These are phyloP conservation scores for Eragrostis tef DNA, from an alignment of 202 grass and related monocot genomes.

Conservation along the genomic window DNA sequence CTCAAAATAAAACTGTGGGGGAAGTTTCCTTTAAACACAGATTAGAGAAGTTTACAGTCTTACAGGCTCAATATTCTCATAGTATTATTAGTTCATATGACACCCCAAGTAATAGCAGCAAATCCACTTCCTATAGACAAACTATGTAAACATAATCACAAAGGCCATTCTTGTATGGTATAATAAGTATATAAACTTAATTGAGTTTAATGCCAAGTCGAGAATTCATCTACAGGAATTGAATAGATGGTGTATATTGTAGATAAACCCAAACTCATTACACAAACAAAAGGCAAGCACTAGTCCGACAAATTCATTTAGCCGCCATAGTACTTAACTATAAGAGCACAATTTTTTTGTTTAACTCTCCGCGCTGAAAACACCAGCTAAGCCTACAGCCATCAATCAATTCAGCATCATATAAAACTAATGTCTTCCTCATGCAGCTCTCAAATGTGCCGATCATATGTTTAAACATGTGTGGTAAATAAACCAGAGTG, in stretches of 20 bases:
- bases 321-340: neutral
- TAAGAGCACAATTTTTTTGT: neutral
- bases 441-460: neutral
- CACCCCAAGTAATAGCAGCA: neutral
- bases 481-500: neutral
- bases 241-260: neutral
- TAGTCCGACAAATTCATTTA: conserved; percentile 14
- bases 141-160: neutral
- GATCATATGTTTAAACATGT: conserved; percentile 14
- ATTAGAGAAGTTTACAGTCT: neutral
- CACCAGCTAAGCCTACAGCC: neutral
- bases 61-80: conserved; percentile 1
- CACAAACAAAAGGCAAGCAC: neutral
- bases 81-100: neutral
- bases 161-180: neutral
- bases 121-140: neutral
- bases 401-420: neutral
- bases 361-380: neutral
- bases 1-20: neutral
- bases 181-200: neutral
- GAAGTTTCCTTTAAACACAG: neutral
- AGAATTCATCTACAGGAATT: neutral
- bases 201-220: neutral
- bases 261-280: neutral
- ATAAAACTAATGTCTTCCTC: neutral